A percentile compares a stretch with the other conserved stretches of the same genome.
phyloP scores from a whole-genome alignment of 1,284 basidiomycete species.

The Cronartium ribicola region DNA sequence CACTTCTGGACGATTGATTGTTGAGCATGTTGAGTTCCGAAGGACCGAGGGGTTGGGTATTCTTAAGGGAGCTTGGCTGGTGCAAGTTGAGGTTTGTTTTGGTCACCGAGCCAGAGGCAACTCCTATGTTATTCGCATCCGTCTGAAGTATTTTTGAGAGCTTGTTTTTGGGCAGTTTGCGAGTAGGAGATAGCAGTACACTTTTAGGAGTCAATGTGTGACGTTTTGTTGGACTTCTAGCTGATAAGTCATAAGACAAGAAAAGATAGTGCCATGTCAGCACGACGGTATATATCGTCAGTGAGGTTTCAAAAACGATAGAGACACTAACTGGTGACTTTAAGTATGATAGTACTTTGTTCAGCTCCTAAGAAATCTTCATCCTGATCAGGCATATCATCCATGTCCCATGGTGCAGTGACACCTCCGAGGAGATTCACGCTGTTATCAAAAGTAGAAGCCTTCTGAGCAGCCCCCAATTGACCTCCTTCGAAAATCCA shows the following conservation, averaged over 20 bases:
- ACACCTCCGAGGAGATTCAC: slow-evolving; percentile 24
- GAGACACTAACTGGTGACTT: slow-evolving; percentile 25
- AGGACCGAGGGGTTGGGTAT: not conserved
- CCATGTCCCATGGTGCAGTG: slow-evolving; percentile 25
- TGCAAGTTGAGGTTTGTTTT: not conserved
- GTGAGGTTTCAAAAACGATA: not conserved
- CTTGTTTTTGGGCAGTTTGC: not conserved
- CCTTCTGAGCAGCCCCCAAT: slow-evolving; percentile 14
- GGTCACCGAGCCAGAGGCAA: not conserved
- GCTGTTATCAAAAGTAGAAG: not conserved
- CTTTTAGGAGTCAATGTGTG: not conserved
- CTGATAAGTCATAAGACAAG: not conserved
- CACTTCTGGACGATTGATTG: not conserved
- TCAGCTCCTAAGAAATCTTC: not conserved
- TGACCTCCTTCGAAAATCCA: slow-evolving; percentile 23
- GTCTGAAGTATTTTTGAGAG: not conserved
- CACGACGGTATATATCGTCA: too few relatives aligned
- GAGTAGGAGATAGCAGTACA: not conserved
- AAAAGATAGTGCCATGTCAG: not conserved
- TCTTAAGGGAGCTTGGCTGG: not conserved
- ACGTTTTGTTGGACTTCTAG: not conserved
- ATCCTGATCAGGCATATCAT: slow-evolving; percentile 13
- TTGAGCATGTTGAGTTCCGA: slow-evolving; percentile 1
- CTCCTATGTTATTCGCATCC: not conserved
- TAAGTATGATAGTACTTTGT: not conserved